Conservation (phyloP, 352 stramenopile species). For the Peronospora farinosa region DNA sequence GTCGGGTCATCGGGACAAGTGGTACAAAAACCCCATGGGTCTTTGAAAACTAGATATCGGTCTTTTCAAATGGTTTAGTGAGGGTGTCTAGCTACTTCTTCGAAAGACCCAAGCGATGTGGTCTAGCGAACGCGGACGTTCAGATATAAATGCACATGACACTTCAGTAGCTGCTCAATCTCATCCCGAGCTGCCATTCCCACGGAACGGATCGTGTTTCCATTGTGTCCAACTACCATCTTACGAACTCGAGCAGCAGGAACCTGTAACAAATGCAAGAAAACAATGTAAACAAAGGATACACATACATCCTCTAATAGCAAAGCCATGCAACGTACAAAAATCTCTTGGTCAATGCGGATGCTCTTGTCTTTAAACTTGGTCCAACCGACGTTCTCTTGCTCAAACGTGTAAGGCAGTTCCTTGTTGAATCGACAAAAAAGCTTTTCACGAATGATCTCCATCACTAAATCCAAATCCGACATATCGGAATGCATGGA, state of each 20-base stretch:
- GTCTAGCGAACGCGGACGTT: slow-evolving; percentile 70
- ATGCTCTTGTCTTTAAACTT: slow-evolving; percentile 82
- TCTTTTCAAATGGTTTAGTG: slow-evolving; percentile 1
- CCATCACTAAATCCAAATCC: slow-evolving; percentile 74
- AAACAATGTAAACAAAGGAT: slow-evolving; percentile 1
- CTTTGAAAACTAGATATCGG: background rate
- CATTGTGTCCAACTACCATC: slow-evolving; percentile 76
- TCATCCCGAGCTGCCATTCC: slow-evolving; percentile 67
- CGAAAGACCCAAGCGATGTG: background rate
- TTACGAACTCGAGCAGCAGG: slow-evolving; percentile 65
- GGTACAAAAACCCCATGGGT: too few relatives aligned
- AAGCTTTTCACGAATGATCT: slow-evolving; percentile 87
- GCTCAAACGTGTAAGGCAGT: slow-evolving; percentile 74
- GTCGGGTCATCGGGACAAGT: too few relatives aligned
- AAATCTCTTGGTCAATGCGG: slow-evolving; percentile 85
- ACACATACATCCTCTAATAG: background rate
- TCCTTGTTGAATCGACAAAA: slow-evolving; percentile 86
- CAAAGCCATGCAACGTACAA: slow-evolving; percentile 45
- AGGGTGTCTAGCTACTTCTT: background rate
- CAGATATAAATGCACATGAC: slow-evolving; percentile 75
- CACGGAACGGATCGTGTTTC: slow-evolving; percentile 67
- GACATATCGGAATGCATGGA: slow-evolving; percentile 80
- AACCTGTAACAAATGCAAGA: slow-evolving; percentile 34
- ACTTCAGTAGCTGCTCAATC: slow-evolving; percentile 67
- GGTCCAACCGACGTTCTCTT: slow-evolving; percentile 84